phyloP scores from a whole-genome alignment of 2,329 filamentous ascomycete genomes.

The Phyllosticta citrichinensis region DNA sequence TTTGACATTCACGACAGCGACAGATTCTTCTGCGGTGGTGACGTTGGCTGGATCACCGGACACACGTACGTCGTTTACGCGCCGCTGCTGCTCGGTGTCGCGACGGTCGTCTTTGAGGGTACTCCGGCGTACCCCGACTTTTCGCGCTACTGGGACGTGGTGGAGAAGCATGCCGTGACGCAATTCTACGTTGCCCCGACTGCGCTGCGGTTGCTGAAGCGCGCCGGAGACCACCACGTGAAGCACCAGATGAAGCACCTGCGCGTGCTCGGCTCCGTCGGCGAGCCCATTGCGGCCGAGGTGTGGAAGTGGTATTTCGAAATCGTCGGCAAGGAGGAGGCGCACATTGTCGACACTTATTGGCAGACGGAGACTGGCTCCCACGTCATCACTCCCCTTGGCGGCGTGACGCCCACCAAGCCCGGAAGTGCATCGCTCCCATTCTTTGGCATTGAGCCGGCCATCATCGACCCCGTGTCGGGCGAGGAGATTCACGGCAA shows the following conservation, averaged over 20 bases:
- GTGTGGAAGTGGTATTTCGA: conserved; percentile 99
- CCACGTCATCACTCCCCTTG: conserved; percentile 87
- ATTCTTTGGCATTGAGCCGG: conserved; percentile 97
- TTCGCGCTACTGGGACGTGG: conserved; percentile 97
- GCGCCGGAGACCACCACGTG: conserved; percentile 86
- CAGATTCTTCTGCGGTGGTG: conserved; percentile 93
- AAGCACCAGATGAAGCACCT: conserved; percentile 82
- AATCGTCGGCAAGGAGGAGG: conserved; percentile 83
- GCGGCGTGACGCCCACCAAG: conserved; percentile 90
- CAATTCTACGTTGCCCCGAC: conserved; percentile 99
- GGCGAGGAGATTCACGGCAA: conserved; percentile 91
- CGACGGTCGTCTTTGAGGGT: conserved; percentile 95
- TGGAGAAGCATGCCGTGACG: conserved; percentile 87
- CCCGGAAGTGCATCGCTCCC: conserved; percentile 90
- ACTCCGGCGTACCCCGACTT: conserved; percentile 97
- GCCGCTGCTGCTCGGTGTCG: conserved; percentile 81
- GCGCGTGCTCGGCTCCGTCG: conserved; percentile 84
- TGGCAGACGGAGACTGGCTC: conserved; percentile 99
- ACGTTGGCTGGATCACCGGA: conserved; percentile 98
- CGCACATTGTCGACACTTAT: conserved; percentile 93
- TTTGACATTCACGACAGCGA: conserved; percentile 96
- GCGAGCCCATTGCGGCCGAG: conserved; percentile 94
- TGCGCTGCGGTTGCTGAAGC: conserved; percentile 84
- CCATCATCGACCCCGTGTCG: conserved; percentile 92
- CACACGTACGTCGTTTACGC: conserved; percentile 98